These are phyloP conservation scores for Candida xiaguanensis DNA, from an alignment of 805 yeast genomes.

Conservation along the genomic window DNA sequence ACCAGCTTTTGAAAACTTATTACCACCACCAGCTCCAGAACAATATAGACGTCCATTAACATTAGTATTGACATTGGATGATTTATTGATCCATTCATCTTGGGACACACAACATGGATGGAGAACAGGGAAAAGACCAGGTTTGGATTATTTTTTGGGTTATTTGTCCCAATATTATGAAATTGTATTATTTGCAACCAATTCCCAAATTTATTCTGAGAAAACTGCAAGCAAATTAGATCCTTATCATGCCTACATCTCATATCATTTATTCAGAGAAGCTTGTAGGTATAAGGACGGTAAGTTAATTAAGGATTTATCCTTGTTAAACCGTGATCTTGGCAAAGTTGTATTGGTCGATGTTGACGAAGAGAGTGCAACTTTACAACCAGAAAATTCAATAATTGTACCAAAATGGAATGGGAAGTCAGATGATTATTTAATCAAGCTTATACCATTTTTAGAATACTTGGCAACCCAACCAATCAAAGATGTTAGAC, in stretches of 20 bases:
- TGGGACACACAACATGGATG: slow-evolving; percentile 94
- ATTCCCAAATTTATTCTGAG: slow-evolving; percentile 82
- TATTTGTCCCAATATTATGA: slow-evolving; percentile 95
- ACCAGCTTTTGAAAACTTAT: slow-evolving; percentile 87
- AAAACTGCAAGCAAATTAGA: slow-evolving; percentile 83
- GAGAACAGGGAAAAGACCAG: slow-evolving; percentile 99
- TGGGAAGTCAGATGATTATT: slow-evolving; percentile 77
- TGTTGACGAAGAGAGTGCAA: slow-evolving; percentile 64
- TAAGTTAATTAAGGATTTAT: slow-evolving; percentile 81
- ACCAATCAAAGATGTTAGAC: slow-evolving; percentile 82
- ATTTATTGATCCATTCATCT: slow-evolving; percentile 81
- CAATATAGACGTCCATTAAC: slow-evolving; percentile 92
- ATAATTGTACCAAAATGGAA: slow-evolving; percentile 81
- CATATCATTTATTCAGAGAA: slow-evolving; percentile 85
- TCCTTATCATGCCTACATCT: slow-evolving; percentile 85
- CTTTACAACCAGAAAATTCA: slow-evolving; percentile 93
- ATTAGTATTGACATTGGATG: slow-evolving; percentile 84
- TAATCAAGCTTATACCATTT: slow-evolving; percentile 82
- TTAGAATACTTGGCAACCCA: slow-evolving; percentile 93
- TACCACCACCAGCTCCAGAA: slow-evolving; percentile 90
- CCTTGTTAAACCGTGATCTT: slow-evolving; percentile 86
- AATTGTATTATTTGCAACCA: slow-evolving; percentile 84
- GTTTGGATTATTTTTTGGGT: slow-evolving; percentile 92
- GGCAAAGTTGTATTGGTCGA: slow-evolving; percentile 79
- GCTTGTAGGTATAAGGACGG: slow-evolving; percentile 90